phyloP scores from a whole-genome alignment of 2,329 filamentous ascomycete species.

The Alternaria sp. region DNA sequence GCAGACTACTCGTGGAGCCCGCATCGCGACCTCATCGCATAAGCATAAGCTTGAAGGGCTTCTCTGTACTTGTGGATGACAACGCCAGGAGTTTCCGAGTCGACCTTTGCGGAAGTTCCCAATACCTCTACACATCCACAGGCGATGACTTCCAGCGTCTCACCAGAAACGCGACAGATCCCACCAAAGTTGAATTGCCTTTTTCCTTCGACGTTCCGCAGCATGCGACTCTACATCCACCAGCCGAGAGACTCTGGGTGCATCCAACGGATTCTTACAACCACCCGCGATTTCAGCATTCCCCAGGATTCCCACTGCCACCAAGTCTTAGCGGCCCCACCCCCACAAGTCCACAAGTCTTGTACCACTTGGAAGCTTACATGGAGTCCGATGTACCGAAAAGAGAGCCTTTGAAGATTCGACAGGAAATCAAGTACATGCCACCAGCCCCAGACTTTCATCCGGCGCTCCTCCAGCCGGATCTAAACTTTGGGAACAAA shows the following conservation, averaged over 20 bases:
- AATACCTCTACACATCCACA: slow-evolving; percentile 32
- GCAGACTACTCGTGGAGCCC: slow-evolving; percentile 31
- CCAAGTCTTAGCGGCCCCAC: slow-evolving; percentile 20
- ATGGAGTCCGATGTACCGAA: slow-evolving; percentile 13
- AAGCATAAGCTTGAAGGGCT: slow-evolving; percentile 27
- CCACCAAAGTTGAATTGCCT: slow-evolving; percentile 35
- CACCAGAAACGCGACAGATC: slow-evolving; percentile 25
- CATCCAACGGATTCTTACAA: slow-evolving; percentile 29
- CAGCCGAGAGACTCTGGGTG: slow-evolving; percentile 22
- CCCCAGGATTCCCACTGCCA: slow-evolving; percentile 31
- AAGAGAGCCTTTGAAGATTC: slow-evolving; percentile 9
- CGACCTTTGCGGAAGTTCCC: slow-evolving; percentile 27
- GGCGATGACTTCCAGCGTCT: slow-evolving; percentile 34
- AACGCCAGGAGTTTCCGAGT: slow-evolving; percentile 21
- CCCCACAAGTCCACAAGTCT: slow-evolving; percentile 19
- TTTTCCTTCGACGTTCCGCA: slow-evolving; percentile 39
- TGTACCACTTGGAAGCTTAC: slow-evolving; percentile 29
- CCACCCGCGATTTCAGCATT: slow-evolving; percentile 38
- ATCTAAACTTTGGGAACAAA: slow-evolving; percentile 22
- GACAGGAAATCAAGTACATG: slow-evolving; percentile 22
- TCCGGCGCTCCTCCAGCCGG: slow-evolving; percentile 24
- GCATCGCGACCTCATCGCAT: slow-evolving; percentile 29
- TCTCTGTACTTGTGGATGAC: slow-evolving; percentile 21
- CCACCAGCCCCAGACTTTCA: slow-evolving; percentile 28
- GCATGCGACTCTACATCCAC: slow-evolving; percentile 23